A percentile compares a stretch with the other conserved stretches of the same genome.
phyloP scores from a whole-genome alignment of 768 basidiomycete species.

The Lactifluus subvellereus region DNA sequence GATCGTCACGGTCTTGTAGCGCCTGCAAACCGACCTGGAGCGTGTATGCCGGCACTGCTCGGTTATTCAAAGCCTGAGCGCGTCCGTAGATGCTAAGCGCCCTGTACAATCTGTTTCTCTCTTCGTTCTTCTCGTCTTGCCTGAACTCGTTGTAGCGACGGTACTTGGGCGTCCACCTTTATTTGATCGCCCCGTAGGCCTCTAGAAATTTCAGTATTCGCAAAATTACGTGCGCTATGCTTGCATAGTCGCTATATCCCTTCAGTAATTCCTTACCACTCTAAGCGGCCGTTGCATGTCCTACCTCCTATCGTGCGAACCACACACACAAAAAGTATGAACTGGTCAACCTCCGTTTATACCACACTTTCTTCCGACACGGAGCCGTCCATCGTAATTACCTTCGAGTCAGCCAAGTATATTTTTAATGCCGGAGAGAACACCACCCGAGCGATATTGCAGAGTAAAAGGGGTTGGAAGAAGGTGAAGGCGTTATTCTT shows the following conservation, averaged over 20 bases:
- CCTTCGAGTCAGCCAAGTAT: conserved; percentile 76
- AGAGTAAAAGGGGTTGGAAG: conserved; percentile 59
- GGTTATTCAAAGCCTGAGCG: no score
- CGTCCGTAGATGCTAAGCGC: background rate
- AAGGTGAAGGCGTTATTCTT: conserved; percentile 69
- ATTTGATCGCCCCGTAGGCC: background rate
- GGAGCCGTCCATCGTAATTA: conserved; percentile 67
- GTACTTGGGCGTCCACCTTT: background rate
- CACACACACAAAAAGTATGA: conserved; percentile 32
- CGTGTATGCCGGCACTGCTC: no score
- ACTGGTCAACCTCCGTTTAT: conserved; percentile 60
- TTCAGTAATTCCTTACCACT: background rate
- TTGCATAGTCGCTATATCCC: conserved; percentile 23
- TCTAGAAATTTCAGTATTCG: conserved; percentile 16
- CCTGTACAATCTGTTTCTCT: background rate
- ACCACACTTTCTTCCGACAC: conserved; percentile 66
- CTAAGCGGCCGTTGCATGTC: conserved; percentile 7
- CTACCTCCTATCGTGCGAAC: background rate
- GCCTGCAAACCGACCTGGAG: no score
- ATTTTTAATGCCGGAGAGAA: conserved; percentile 87
- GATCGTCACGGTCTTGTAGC: no score
- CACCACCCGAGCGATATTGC: conserved; percentile 64
- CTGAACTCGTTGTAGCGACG: background rate
- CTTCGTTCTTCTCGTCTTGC: background rate
- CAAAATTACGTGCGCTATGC: conserved; percentile 25